phyloP scores from a whole-genome alignment of 179 eudicot genomes.

The Gypsophila paniculata region DNA sequence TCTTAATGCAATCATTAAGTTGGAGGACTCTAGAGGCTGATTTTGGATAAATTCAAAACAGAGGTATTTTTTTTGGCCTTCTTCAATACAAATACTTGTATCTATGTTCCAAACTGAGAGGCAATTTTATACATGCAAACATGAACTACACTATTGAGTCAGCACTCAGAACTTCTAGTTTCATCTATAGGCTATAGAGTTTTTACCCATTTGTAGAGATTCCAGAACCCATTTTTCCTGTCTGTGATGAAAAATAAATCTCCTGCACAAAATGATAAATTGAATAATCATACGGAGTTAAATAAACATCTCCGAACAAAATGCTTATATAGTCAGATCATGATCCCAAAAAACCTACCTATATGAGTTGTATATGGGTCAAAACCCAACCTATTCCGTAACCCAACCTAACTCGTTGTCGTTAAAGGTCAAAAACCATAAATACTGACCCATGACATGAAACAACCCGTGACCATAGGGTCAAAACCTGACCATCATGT shows the following conservation, averaged over 20 bases:
- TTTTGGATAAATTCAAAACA: conserved; percentile 6
- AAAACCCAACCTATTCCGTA: too few relatives aligned
- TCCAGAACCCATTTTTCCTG: conserved; percentile 91
- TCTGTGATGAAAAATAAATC: conserved; percentile 85
- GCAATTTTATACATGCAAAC: conserved; percentile 7
- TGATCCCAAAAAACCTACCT: too few relatives aligned
- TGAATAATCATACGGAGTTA: conserved; percentile 11
- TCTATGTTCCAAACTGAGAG: conserved; percentile 5
- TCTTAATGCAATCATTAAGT: neutral
- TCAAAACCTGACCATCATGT: too few relatives aligned
- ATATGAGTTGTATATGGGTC: too few relatives aligned
- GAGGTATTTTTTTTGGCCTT: neutral
- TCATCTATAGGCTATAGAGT: conserved; percentile 6
- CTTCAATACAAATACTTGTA: neutral
- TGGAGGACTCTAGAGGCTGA: neutral
- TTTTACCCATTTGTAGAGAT: conserved; percentile 89
- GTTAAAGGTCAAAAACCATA: too few relatives aligned
- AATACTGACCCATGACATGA: too few relatives aligned
- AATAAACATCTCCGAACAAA: neutral
- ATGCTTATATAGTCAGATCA: too few relatives aligned
- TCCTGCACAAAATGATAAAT: conserved; percentile 49
- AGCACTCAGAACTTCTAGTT: neutral
- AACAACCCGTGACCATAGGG: too few relatives aligned
- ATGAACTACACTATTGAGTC: conserved; percentile 3
- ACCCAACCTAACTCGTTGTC: too few relatives aligned